Conservation (phyloP, 2,329 filamentous ascomycete genomes). For the Parastagonospora nodorum region DNA sequence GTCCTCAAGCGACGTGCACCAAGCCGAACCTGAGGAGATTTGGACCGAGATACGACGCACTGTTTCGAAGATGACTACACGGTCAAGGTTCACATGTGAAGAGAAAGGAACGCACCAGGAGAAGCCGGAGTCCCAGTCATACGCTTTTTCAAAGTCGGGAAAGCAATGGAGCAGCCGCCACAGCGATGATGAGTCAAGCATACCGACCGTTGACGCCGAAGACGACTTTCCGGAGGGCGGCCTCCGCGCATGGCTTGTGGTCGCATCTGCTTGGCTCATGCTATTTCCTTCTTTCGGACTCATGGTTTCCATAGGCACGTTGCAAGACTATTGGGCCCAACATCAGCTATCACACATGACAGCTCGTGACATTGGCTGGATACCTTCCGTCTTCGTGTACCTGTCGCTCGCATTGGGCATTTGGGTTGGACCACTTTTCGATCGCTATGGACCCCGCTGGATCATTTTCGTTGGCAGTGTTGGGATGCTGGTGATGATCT, state of each 20-base stretch:
- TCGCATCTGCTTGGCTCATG: constrained; percentile 43
- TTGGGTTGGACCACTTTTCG: constrained; percentile 78
- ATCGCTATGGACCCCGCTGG: constrained; percentile 44
- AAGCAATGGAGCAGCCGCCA: constrained; percentile 2
- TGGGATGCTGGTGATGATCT: constrained; percentile 35
- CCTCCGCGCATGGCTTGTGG: constrained; percentile 47
- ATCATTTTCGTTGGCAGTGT: constrained; percentile 37
- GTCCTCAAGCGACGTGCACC: constrained; percentile 4
- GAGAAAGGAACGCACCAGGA: constrained; percentile 16
- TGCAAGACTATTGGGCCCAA: constrained; percentile 76
- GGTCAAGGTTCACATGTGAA: constrained; percentile 19
- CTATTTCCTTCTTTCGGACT: constrained; percentile 45
- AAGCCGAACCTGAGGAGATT: constrained; percentile 22
- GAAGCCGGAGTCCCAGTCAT: constrained; percentile 9
- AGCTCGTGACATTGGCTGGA: constrained; percentile 76
- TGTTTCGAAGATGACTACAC: constrained; percentile 25
- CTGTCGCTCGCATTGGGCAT: constrained; percentile 81
- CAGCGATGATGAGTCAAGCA: constrained; percentile 8
- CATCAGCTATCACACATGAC: constrained; percentile 72
- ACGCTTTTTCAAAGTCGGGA: constrained; percentile 9
- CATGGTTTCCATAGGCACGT: constrained; percentile 64
- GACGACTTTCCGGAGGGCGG: constrained; percentile 48
- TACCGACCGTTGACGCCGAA: constrained; percentile 28
- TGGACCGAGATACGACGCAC: constrained; percentile 22
- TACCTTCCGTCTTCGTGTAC: constrained; percentile 85